These are phyloP conservation scores for barley (Hordeum vulgare) DNA, from an alignment of 176 grass and related monocot species.

Conservation along the genomic window DNA sequence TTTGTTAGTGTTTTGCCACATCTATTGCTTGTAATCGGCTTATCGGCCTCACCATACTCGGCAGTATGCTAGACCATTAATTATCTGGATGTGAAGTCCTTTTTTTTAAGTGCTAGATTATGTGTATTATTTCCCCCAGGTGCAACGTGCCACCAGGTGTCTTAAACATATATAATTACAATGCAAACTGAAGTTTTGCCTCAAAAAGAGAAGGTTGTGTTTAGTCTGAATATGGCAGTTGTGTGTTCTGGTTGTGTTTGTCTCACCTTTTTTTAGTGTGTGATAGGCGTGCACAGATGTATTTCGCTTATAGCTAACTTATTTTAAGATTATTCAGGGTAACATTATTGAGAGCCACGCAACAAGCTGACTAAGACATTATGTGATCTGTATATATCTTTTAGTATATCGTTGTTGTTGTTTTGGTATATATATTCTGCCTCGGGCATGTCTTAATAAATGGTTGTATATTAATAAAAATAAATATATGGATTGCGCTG, in stretches of 20 bases:
- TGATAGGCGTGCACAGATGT: neutral
- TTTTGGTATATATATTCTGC: neutral
- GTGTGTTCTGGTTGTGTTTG: neutral
- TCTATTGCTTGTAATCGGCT: neutral
- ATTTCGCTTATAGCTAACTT: neutral
- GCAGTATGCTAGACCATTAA: neutral
- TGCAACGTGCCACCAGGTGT: neutral
- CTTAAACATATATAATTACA: neutral
- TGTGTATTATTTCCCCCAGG: neutral
- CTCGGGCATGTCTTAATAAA: neutral
- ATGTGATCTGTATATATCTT: neutral
- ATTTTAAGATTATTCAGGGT: conserved; percentile 24
- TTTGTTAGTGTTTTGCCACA: neutral
- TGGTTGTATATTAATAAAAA: neutral
- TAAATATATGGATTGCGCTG: neutral
- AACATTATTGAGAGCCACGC: neutral
- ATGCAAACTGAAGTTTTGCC: neutral
- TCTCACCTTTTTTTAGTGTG: neutral
- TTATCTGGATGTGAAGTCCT: neutral
- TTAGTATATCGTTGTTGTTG: neutral
- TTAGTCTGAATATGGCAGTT: neutral
- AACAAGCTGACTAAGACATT: neutral
- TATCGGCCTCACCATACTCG: neutral
- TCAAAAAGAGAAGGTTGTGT: too few relatives aligned
- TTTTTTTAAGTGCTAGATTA: neutral